Evolutionary conservation across 2,329 filamentous ascomycete species (phyloP).

Genomic region (Hypoxylon sp.): DNA sequence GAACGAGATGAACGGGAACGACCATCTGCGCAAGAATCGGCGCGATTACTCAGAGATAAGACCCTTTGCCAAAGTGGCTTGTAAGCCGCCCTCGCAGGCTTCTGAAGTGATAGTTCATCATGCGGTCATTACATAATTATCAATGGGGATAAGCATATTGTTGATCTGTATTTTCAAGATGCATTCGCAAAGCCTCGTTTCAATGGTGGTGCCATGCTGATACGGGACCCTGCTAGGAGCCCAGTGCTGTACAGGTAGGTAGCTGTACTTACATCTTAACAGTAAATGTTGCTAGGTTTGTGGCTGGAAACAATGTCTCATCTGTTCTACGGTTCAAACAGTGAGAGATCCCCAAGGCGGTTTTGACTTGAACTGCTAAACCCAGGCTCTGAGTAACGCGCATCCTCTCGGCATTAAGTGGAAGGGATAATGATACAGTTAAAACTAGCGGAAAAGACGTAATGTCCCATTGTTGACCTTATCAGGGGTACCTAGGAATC

Average conservation of each 20-base stretch:
- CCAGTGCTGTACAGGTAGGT: background rate
- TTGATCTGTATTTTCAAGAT: background rate
- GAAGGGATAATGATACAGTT: too few relatives aligned
- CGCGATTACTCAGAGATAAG: conserved; percentile 3
- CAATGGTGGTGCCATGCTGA: background rate
- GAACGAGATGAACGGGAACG: background rate
- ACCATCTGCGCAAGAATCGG: background rate
- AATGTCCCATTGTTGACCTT: too few relatives aligned
- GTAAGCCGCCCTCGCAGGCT: background rate
- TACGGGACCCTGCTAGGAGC: background rate
- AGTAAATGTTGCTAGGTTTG: background rate
- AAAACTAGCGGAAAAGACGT: too few relatives aligned
- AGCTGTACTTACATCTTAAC: too few relatives aligned
- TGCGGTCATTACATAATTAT: background rate
- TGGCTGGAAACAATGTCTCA: background rate
- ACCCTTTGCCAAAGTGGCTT: conserved; percentile 3
- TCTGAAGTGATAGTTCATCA: background rate
- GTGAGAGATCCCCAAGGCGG: too few relatives aligned
- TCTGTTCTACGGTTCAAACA: background rate
- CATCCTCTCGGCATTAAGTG: too few relatives aligned
- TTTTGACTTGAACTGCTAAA: too few relatives aligned
- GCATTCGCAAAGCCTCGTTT: background rate
- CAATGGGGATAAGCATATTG: background rate
- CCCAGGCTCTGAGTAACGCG: too few relatives aligned
- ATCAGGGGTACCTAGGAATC: too few relatives aligned